These are phyloP conservation scores for Cyberlindnera maritima DNA, from an alignment of 805 yeast species.

Conservation along the genomic window DNA sequence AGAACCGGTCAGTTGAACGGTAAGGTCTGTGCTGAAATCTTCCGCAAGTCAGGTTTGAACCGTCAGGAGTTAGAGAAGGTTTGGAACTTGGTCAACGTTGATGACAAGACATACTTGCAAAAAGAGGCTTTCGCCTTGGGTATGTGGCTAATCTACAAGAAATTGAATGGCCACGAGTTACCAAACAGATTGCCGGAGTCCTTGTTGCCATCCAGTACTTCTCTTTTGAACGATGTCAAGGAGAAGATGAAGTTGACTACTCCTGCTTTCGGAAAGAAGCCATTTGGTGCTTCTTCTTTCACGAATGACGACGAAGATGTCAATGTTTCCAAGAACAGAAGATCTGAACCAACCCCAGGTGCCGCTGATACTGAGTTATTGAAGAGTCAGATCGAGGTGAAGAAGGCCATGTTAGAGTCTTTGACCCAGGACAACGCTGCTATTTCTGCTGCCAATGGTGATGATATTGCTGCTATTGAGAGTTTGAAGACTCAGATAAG, in stretches of 20 bases:
- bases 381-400: conserved; percentile 66
- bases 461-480: conserved; percentile 56
- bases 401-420: conserved; percentile 67
- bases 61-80: conserved; percentile 84
- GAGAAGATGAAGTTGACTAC: conserved; percentile 35
- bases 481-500: conserved; percentile 59
- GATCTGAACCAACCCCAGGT: conserved; percentile 23
- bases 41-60: conserved; percentile 86
- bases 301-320: conserved; percentile 71
- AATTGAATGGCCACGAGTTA: conserved; percentile 82
- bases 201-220: conserved; percentile 81
- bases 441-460: conserved; percentile 31
- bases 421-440: conserved; percentile 33
- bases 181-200: conserved; percentile 86
- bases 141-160: conserved; percentile 92
- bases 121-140: conserved; percentile 94
- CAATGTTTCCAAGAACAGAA: conserved; percentile 63
- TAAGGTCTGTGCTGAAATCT: conserved; percentile 76
- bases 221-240: conserved; percentile 72
- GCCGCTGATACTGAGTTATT: conserved; percentile 42
- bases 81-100: conserved; percentile 86
- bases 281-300: conserved; percentile 44
- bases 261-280: conserved; percentile 16
- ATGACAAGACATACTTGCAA: conserved; percentile 78
- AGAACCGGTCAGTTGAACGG: conserved; percentile 74